These are phyloP conservation scores for Retiboletus flavoniger DNA, from an alignment of 1,284 basidiomycete species.

Conservation along the genomic window DNA sequence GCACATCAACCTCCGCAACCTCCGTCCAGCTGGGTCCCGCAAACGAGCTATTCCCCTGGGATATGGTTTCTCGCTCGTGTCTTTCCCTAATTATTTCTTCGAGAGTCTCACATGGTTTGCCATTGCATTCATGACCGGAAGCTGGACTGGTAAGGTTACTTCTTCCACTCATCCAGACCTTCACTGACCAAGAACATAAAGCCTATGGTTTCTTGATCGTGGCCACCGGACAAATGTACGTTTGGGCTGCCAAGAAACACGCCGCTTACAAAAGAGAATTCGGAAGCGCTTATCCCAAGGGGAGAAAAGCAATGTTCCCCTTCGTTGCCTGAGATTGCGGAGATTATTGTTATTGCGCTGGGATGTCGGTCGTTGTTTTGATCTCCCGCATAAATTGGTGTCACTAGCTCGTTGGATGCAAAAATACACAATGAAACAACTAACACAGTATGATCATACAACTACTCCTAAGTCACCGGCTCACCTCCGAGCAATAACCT, in stretches of 20 bases:
- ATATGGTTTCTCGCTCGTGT: conserved; percentile 83
- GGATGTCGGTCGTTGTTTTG: neutral
- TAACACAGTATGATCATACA: neutral
- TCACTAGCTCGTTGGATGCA: neutral
- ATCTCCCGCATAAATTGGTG: neutral
- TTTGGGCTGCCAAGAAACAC: conserved; percentile 95
- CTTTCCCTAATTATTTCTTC: conserved; percentile 96
- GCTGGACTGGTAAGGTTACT: conserved; percentile 61
- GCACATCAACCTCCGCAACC: conserved; percentile 79
- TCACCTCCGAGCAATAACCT: neutral
- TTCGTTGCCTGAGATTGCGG: conserved; percentile 39
- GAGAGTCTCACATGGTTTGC: conserved; percentile 80
- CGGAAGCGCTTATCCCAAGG: conserved; percentile 77
- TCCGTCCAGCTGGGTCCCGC: conserved; percentile 81
- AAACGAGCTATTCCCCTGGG: conserved; percentile 83
- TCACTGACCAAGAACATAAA: conserved; percentile 29
- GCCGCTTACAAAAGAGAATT: conserved; percentile 91
- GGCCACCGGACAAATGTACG: conserved; percentile 71
- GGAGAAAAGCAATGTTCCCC: conserved; percentile 80
- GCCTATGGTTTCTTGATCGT: conserved; percentile 75
- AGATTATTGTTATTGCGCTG: neutral
- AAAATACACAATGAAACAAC: neutral
- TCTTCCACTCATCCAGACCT: neutral
- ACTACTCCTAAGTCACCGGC: neutral
- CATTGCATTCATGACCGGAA: conserved; percentile 78